phyloP scores from a whole-genome alignment of 495 filamentous ascomycete genomes.

The Copromyces sp. region DNA sequence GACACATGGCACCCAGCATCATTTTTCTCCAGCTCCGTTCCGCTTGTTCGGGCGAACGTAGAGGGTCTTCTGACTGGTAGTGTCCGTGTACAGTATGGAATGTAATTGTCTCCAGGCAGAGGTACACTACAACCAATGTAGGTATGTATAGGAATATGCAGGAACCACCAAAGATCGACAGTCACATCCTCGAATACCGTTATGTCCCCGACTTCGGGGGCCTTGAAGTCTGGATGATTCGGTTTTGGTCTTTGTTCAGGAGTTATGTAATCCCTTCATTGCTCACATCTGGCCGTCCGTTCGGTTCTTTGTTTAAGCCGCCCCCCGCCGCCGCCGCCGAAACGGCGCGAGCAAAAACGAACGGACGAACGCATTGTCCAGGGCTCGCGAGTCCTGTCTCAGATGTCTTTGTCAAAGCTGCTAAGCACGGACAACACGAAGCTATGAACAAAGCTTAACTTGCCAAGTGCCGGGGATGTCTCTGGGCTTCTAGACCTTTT shows the following conservation, averaged over 20 bases:
- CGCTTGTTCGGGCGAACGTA: background rate
- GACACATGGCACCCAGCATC: background rate
- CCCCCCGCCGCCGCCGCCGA: background rate
- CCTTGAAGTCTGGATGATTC: background rate
- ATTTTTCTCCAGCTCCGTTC: background rate
- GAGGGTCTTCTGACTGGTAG: background rate
- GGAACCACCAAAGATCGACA: background rate
- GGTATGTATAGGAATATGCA: background rate
- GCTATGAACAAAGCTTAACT: background rate
- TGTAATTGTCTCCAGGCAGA: background rate
- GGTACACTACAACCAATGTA: too few species aligned
- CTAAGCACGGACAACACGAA: background rate
- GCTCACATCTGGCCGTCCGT: background rate
- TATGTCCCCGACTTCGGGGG: background rate
- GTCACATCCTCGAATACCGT: background rate
- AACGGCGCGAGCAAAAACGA: background rate
- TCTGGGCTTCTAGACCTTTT: background rate
- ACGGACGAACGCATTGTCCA: background rate
- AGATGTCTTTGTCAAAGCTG: background rate
- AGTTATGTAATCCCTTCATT: background rate
- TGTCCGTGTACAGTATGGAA: background rate
- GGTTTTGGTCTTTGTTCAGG: background rate
- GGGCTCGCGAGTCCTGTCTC: background rate
- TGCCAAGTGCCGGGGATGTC: background rate
- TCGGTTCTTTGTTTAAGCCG: background rate